These are phyloP conservation scores for Tripterygium wilfordii DNA, from an alignment of 177 flowering plant species.

Conservation along the genomic window DNA sequence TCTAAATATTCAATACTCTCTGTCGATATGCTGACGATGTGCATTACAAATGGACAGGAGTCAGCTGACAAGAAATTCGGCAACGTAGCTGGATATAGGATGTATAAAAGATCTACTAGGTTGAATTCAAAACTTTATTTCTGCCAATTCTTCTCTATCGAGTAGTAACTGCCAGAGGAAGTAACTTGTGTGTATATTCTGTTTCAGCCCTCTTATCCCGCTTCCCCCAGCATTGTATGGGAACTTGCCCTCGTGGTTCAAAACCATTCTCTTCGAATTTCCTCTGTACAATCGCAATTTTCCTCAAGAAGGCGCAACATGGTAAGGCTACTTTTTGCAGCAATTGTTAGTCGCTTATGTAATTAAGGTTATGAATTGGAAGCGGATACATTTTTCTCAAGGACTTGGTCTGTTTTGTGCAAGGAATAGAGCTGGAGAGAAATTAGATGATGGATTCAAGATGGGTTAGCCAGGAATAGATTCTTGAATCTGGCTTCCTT, in stretches of 20 bases:
- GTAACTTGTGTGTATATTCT: background rate
- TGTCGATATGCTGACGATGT: constrained; percentile 7
- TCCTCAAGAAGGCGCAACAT: constrained; percentile 43
- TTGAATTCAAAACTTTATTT: constrained; percentile 18
- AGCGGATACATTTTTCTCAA: background rate
- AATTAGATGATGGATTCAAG: constrained; percentile 22
- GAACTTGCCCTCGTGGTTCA: constrained; percentile 77
- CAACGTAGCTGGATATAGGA: constrained; percentile 44
- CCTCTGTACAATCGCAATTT: constrained; percentile 76
- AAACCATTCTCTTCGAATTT: constrained; percentile 66
- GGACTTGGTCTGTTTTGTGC: constrained; percentile 22
- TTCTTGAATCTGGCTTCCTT: no score
- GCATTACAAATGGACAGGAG: constrained; percentile 37
- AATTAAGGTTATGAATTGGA: background rate
- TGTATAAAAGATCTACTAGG: constrained; percentile 80
- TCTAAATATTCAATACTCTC: background rate
- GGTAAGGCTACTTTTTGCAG: constrained; percentile 37
- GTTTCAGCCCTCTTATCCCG: constrained; percentile 78
- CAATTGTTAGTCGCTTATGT: background rate
- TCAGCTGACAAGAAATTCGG: constrained; percentile 90
- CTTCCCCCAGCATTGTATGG: constrained; percentile 69
- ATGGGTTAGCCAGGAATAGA: no score
- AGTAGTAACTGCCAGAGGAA: no score
- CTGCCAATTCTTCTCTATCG: no score
- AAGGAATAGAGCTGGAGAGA: constrained; percentile 47